Conservation (phyloP, 306 rosid species). For the Acmispon strigosus region DNA sequence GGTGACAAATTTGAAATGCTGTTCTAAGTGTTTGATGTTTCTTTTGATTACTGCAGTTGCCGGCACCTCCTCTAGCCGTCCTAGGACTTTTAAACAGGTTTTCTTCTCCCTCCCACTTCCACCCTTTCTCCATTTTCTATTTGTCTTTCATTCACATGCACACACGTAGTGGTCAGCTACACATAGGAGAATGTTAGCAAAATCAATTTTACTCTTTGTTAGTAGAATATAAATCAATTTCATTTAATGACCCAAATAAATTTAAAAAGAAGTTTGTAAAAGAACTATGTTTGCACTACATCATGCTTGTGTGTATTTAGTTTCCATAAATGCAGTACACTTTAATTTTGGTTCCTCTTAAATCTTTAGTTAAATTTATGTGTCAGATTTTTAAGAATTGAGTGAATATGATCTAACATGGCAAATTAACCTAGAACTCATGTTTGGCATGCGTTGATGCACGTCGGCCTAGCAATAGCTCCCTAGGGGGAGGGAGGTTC, state of each 20-base stretch:
- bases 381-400: background rate
- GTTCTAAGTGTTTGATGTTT: background rate
- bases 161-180: background rate
- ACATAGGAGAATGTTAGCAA: background rate
- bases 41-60: constrained; percentile 59
- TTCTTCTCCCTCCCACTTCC: constrained; percentile 3
- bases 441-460: background rate
- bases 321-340: background rate
- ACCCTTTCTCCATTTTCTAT: background rate
- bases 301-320: background rate
- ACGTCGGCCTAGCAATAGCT: too few relatives aligned
- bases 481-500: too few relatives aligned
- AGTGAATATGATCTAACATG: background rate
- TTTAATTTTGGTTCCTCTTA: background rate
- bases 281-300: background rate
- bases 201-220: background rate
- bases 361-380: background rate
- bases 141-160: background rate
- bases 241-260: too few relatives aligned
- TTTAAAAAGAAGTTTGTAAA: background rate
- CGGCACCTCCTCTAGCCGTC: constrained; percentile 78
- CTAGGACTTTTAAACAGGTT: constrained; percentile 68
- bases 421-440: background rate
- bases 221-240: background rate
- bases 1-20: too few relatives aligned